A percentile compares a stretch with the other conserved stretches of the same genome.
Evolutionary conservation across 169 alveolate genomes (phyloP).

Genomic region (Eimeria tenella): DNA sequence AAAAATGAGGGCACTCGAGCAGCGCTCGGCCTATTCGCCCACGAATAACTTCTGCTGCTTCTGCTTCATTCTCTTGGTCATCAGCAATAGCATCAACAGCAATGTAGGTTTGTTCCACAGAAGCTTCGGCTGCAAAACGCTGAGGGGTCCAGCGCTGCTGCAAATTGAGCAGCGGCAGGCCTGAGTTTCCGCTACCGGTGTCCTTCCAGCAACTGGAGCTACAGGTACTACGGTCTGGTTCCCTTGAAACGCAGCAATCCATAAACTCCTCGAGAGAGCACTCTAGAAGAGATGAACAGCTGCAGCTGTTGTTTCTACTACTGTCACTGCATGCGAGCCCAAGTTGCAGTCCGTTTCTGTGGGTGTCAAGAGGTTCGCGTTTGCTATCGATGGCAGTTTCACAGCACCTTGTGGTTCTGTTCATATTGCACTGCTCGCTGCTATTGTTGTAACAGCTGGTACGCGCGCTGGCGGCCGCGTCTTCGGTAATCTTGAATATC

Average conservation of each 20-base stretch:
- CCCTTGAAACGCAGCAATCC: slow-evolving; percentile 34
- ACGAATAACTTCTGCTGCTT: not conserved
- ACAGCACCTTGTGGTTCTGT: not conserved
- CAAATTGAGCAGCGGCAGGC: not conserved
- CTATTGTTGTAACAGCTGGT: not conserved
- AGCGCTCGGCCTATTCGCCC: not conserved
- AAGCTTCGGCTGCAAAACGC: slow-evolving; percentile 1
- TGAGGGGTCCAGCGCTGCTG: not conserved
- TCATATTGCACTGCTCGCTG: not conserved
- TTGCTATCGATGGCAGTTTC: not conserved
- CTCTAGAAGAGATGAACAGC: slow-evolving; percentile 31
- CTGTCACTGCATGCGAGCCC: not conserved
- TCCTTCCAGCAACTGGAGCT: slow-evolving; percentile 14
- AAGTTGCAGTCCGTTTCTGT: not conserved
- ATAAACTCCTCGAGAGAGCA: slow-evolving; percentile 18
- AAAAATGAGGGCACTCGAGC: slow-evolving; percentile 29
- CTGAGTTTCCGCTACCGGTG: not conserved
- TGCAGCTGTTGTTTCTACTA: not conserved
- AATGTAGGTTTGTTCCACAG: not conserved
- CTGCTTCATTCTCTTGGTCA: not conserved
- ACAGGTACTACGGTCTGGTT: not conserved
- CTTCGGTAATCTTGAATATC: not conserved
- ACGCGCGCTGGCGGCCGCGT: not conserved
- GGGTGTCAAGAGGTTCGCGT: not conserved
- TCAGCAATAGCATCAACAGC: not conserved